Evolutionary conservation across 345 rosid genomes (phyloP).

Genomic region (Carallia pectinifolia): DNA sequence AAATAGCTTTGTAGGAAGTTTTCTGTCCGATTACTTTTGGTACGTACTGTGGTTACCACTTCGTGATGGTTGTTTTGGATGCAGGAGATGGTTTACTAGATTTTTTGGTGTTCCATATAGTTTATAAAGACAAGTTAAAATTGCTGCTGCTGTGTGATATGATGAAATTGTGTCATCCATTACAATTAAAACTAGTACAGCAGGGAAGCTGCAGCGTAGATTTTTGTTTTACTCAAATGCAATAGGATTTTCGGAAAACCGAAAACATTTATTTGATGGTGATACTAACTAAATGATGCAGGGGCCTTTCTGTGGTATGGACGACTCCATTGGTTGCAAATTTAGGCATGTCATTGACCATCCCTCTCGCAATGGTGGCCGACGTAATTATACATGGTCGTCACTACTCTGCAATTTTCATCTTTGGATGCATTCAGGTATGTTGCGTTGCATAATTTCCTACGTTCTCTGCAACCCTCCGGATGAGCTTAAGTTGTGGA

Average conservation of each 20-base stretch:
- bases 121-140: background rate
- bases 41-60: conserved; percentile 16
- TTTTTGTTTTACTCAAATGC: background rate
- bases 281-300: conserved; percentile 25
- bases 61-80: background rate
- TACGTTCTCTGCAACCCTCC: background rate
- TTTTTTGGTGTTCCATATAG: background rate
- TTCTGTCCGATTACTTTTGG: conserved; percentile 64
- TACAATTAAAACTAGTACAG: too few relatives aligned
- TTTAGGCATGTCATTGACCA: conserved; percentile 75
- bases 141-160: too few relatives aligned
- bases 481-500: too few relatives aligned
- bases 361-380: conserved; percentile 85
- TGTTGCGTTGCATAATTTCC: background rate
- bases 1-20: conserved; percentile 53
- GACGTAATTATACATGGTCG: conserved; percentile 76
- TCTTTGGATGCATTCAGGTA: conserved; percentile 76
- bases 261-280: background rate
- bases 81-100: background rate
- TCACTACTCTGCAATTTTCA: conserved; percentile 63
- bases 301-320: conserved; percentile 88
- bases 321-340: conserved; percentile 84
- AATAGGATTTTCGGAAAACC: background rate
- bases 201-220: background rate
- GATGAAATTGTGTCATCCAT: too few relatives aligned